Base-by-base conservation (phyloP, 306 rosid genomes). In the Acacia acuminata region DNA sequence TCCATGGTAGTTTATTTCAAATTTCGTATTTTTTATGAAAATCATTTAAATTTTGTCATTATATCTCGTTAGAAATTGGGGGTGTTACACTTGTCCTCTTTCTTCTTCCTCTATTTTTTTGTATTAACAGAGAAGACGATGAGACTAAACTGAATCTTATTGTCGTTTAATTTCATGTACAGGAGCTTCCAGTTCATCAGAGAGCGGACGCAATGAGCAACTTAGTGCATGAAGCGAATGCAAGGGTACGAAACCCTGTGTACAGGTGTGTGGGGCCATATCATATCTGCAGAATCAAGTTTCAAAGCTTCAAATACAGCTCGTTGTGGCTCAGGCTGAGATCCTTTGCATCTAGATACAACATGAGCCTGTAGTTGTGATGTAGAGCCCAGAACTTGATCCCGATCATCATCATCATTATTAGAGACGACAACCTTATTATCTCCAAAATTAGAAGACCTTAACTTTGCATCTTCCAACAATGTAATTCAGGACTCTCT, bases 191-290 rank as follows among this genome's bases (percentile, higher is more conserved):
- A 0, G 79, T 82, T 77, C 86, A 92, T 3, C 97, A 88, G 80
- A 91, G 99, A 87, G 90, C 89, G 56, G 98, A 96, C 82, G 94
- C 99, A 64, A 98, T 94, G 85, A 93, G 94, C 84, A 95, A 98
- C 38, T 11, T 95, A 79, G 99, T 95, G 73, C 93, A 95, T 45
- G 99, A 95, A 76, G 98, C 99, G 30, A 92, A 87, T 76, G 99
- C 99, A 50, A 90, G 99, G 83, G 84, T 87, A 53, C 51, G 94
- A n/a, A 96, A 95, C 84, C 99, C 99, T 2, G 98, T 95, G 9
- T 27, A 27, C 27, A 27, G 1, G 27, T 27, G 27, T 0, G 27
- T 27, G 27, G 27, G 27, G 27, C 91, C 56, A 92, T 96, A 50
- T 92, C 97, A 0, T 88, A 75, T 83, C 78, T 96, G 16, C 99